phyloP scores from a whole-genome alignment of 2,329 filamentous ascomycete species.

The Allantophomopsis lycopodina region DNA sequence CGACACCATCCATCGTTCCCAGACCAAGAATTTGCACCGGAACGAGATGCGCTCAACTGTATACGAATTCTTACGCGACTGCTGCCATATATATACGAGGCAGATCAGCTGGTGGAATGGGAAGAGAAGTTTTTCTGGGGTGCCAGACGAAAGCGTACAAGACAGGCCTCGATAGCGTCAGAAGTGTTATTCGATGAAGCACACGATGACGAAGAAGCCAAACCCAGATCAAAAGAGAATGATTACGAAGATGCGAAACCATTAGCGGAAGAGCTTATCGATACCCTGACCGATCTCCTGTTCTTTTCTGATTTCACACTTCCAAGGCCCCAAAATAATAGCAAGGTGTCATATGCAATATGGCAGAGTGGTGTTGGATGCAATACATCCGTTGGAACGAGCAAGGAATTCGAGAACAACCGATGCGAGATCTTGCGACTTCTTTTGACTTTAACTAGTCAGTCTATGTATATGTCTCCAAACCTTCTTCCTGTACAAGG shows the following conservation, averaged over 20 bases:
- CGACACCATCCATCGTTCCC: slow-evolving; percentile 87
- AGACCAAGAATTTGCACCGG: slow-evolving; percentile 67
- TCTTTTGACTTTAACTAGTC: slow-evolving; percentile 72
- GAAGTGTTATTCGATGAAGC: slow-evolving; percentile 80
- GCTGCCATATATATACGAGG: slow-evolving; percentile 85
- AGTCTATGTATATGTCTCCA: slow-evolving; percentile 85
- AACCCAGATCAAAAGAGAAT: slow-evolving; percentile 31
- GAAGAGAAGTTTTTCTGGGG: slow-evolving; percentile 92
- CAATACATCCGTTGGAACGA: slow-evolving; percentile 77
- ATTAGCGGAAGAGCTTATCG: slow-evolving; percentile 82
- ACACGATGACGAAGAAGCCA: slow-evolving; percentile 35
- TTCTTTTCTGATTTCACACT: slow-evolving; percentile 89
- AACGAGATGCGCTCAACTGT: slow-evolving; percentile 88
- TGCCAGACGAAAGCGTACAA: slow-evolving; percentile 43
- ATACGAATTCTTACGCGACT: slow-evolving; percentile 81
- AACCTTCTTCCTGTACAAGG: slow-evolving; percentile 69
- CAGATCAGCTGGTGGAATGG: slow-evolving; percentile 70
- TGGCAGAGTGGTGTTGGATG: slow-evolving; percentile 98
- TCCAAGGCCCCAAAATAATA: slow-evolving; percentile 55
- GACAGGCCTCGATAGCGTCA: slow-evolving; percentile 48
- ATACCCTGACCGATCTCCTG: slow-evolving; percentile 75
- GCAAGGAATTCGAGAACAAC: slow-evolving; percentile 86
- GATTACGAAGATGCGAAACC: slow-evolving; percentile 77
- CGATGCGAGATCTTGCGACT: slow-evolving; percentile 80
- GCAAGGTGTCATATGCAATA: slow-evolving; percentile 82